Base-by-base conservation (phyloP, 108 stramenopile species). In the Stephanodiscus triporus region DNA sequence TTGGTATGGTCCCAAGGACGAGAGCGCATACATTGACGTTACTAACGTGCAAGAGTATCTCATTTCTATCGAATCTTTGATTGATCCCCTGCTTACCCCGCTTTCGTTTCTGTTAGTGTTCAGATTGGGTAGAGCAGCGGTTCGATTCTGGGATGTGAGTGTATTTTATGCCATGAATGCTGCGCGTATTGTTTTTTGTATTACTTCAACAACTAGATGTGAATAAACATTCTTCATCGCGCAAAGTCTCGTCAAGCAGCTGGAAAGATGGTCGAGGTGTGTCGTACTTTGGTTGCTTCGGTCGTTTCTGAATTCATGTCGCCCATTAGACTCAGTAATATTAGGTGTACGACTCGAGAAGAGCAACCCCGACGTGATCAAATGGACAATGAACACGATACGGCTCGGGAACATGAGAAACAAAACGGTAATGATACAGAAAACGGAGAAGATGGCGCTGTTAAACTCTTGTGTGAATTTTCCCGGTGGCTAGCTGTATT, bases 51-150 rank as follows among this genome's bases (percentile, higher is more conserved):
- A 76, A 47, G 48, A 68, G 23, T 16, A 30, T 38, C n/a, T 83
- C 32, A 47, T 71, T 20, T 71, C 75, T 38, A 17, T 79, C 24
- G 49, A 75, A 11, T 36, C 54, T 19, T 32, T 83, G 78, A 50
- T 83, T 13, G 17, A 26, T 22, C 66, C 78, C 32, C 59, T 83
- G 0, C 0, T 80, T 19, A 64, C 54, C 34, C 82, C 81, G 2
- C 32, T 85, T 34, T 55, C 74, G 17, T 85, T 85, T 51, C 57
- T 85, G 27, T 24, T 85, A 36, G 68, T 68, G 14, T 85, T 82
- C 43, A 70, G 80, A 43, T 49, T 85, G 27, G 76, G 67, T 14
- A 51, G 77, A 47, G 76, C 64, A 19, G 72, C 70, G 4, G 23
- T 58, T 37, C 56, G 71, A 30, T 73, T 47, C 36, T 78, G 72